phyloP scores from a whole-genome alignment of 345 rosid genomes.

The Lepidium aucheri region DNA sequence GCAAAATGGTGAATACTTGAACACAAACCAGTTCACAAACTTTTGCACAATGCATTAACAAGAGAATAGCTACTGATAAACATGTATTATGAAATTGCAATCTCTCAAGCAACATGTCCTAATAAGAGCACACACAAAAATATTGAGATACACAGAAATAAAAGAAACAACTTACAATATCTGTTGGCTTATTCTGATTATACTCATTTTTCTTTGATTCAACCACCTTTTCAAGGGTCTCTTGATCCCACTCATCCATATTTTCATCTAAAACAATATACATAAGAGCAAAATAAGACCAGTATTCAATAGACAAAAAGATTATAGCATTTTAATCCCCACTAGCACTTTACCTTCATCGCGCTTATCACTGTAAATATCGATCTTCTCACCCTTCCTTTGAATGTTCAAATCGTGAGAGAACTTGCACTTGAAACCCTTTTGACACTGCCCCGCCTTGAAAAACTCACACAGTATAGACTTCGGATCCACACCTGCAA shows the following conservation, averaged over 20 bases:
- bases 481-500: slow-evolving; percentile 91
- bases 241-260: slow-evolving; percentile 99
- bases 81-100: neutral
- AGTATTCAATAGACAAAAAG: neutral
- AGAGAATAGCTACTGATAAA: neutral
- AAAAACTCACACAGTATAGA: slow-evolving; percentile 83
- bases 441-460: slow-evolving; percentile 83
- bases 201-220: slow-evolving; percentile 80
- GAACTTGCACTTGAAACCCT: slow-evolving; percentile 93
- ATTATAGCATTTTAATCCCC: neutral
- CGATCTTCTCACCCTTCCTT: slow-evolving; percentile 97
- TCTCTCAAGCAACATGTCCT: neutral
- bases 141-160: neutral
- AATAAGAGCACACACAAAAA: neutral
- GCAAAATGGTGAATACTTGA: neutral
- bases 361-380: slow-evolving; percentile 79
- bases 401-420: slow-evolving; percentile 92
- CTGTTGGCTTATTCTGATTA: slow-evolving; percentile 88
- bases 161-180: slow-evolving; percentile 50
- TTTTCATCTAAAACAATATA: slow-evolving; percentile 30
- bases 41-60: neutral
- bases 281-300: neutral
- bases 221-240: slow-evolving; percentile 82
- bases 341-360: slow-evolving; percentile 47
- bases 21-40: neutral